Evolutionary conservation across 2,329 filamentous ascomycete species (phyloP).

Genomic region (Juglanconis juglandina): DNA sequence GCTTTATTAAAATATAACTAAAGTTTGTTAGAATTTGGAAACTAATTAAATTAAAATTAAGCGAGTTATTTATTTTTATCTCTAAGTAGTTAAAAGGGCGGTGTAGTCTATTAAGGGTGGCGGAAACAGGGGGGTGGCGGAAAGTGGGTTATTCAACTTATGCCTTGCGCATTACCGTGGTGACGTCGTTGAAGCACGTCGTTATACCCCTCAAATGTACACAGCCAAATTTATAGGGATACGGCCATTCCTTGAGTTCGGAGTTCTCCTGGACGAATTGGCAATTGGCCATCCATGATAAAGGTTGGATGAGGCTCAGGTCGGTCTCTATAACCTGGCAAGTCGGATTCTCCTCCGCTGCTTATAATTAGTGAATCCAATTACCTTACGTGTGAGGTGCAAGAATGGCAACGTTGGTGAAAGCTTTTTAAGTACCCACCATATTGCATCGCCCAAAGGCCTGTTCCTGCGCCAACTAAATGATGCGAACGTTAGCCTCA

Average conservation of each 20-base stretch:
- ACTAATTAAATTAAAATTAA: too few relatives aligned
- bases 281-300: constrained; percentile 4
- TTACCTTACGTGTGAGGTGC: too few relatives aligned
- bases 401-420: not conserved
- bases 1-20: too few relatives aligned
- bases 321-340: constrained; percentile 1
- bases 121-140: too few relatives aligned
- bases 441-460: constrained; percentile 1
- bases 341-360: constrained; percentile 3
- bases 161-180: not conserved
- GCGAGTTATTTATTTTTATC: too few relatives aligned
- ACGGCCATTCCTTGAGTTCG: not conserved
- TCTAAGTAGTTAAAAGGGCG: too few relatives aligned
- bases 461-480: constrained; percentile 1
- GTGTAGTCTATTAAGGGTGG: too few relatives aligned
- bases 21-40: too few relatives aligned
- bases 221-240: not conserved
- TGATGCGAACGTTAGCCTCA: not conserved
- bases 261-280: constrained; percentile 1
- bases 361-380: too few relatives aligned
- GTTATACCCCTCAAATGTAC: not conserved
- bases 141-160: too few relatives aligned
- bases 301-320: not conserved
- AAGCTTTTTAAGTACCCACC: not conserved
- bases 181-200: constrained; percentile 1